phyloP scores from a whole-genome alignment of 345 rosid genomes.

The Turnera subulata region DNA sequence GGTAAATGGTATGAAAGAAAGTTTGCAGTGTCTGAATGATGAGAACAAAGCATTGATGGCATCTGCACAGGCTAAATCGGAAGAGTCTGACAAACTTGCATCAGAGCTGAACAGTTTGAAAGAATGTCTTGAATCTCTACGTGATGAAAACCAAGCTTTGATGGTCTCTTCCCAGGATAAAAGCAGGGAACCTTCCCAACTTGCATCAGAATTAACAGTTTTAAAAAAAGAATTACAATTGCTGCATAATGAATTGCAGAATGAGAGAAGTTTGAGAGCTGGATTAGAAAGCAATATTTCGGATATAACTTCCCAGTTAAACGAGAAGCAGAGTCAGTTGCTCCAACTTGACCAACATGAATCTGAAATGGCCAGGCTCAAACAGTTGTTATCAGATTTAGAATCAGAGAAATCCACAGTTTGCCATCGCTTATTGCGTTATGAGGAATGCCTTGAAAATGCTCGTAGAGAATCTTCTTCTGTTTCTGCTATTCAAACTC shows the following conservation, averaged over 20 bases:
- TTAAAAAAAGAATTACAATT: conserved; percentile 22
- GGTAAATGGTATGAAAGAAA: conserved; percentile 12
- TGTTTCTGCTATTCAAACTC: conserved; percentile 47
- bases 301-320: conserved; percentile 53
- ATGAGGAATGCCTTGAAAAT: conserved; percentile 47
- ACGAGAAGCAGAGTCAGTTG: conserved; percentile 44
- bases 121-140: conserved; percentile 9
- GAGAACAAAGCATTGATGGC: conserved; percentile 21
- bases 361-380: conserved; percentile 52
- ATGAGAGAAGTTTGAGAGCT: conserved; percentile 47
- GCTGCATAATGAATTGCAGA: conserved; percentile 36
- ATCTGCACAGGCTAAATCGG: conserved; percentile 8
- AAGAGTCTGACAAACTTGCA: conserved; percentile 9
- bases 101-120: conserved; percentile 14
- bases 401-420: conserved; percentile 57
- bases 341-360: conserved; percentile 46
- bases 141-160: conserved; percentile 13
- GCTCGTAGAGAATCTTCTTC: conserved; percentile 42
- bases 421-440: conserved; percentile 37
- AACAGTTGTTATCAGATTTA: conserved; percentile 47
- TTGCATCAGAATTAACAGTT: conserved; percentile 4
- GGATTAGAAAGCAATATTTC: conserved; percentile 39
- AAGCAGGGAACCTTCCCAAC: conserved; percentile 13
- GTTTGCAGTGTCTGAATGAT: conserved; percentile 9
- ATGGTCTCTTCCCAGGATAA: conserved; percentile 1